Evolutionary conservation across 202 grass and related monocot genomes (phyloP).

Genomic region (Dendrocalamus latiflorus): DNA sequence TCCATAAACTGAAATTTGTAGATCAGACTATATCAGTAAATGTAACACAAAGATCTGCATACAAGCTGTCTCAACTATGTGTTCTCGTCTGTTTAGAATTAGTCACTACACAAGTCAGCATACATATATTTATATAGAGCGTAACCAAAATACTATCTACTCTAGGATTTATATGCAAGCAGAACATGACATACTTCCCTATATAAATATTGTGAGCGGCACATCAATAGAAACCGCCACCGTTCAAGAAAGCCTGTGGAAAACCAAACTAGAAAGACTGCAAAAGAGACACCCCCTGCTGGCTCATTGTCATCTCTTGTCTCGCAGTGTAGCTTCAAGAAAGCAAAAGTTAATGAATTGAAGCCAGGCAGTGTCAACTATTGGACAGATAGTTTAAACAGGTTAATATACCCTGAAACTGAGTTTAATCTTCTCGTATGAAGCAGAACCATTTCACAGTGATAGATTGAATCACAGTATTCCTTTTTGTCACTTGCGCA

Average conservation of each 20-base stretch:
- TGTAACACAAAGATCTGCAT: too few relatives aligned
- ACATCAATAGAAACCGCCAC: constrained; percentile 94
- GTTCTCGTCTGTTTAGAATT: too few relatives aligned
- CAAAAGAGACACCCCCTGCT: constrained; percentile 30
- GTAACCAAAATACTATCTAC: too few relatives aligned
- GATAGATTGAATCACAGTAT: background rate
- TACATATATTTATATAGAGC: background rate
- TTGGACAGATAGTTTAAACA: constrained; percentile 43
- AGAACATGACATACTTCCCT: too few relatives aligned
- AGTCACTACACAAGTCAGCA: background rate
- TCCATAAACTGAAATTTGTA: too few relatives aligned
- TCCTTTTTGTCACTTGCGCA: background rate
- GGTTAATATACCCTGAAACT: constrained; percentile 19
- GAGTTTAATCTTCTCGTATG: background rate
- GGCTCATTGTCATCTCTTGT: background rate
- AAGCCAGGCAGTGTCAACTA: constrained; percentile 30
- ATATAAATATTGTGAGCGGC: constrained; percentile 98
- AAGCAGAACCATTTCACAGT: background rate
- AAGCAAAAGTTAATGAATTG: constrained; percentile 35
- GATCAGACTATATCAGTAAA: too few relatives aligned
- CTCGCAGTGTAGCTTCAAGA: constrained; percentile 42
- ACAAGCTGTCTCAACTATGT: too few relatives aligned
- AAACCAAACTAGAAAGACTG: constrained; percentile 60
- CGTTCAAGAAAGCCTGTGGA: constrained; percentile 99
- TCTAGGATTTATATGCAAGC: too few relatives aligned